Conservation (phyloP, 2,329 filamentous ascomycete genomes). For the Ophiostoma quercus region DNA sequence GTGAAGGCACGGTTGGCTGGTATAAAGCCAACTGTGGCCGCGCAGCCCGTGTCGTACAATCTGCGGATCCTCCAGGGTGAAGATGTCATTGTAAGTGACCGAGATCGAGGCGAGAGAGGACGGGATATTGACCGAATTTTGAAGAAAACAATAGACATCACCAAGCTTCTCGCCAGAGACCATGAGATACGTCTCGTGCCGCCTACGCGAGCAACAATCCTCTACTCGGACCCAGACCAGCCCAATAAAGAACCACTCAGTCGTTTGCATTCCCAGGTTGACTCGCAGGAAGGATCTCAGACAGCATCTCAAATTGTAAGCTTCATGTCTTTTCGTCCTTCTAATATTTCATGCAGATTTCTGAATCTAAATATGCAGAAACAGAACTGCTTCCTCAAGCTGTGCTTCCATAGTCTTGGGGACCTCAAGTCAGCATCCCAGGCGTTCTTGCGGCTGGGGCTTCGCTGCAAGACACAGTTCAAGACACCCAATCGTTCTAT, state of each 20-base stretch:
- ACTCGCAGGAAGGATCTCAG: slow-evolving; percentile 7
- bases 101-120: too few relatives aligned
- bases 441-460: slow-evolving; percentile 23
- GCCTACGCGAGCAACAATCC: slow-evolving; percentile 24
- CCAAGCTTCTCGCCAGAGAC: slow-evolving; percentile 14
- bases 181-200: slow-evolving; percentile 26
- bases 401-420: slow-evolving; percentile 27
- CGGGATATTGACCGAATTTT: background rate
- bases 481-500: slow-evolving; percentile 15
- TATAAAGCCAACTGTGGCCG: background rate
- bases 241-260: background rate
- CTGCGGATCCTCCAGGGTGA: slow-evolving; percentile 8
- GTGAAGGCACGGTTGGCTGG: background rate
- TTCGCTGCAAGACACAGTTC: slow-evolving; percentile 25
- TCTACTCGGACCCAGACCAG: slow-evolving; percentile 19
- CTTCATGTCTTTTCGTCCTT: too few relatives aligned
- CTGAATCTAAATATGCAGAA: background rate
- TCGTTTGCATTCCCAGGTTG: slow-evolving; percentile 7
- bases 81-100: slow-evolving; percentile 18
- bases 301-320: slow-evolving; percentile 16
- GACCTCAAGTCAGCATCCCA: slow-evolving; percentile 26
- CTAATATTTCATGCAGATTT: background rate
- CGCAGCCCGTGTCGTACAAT: background rate
- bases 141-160: slow-evolving; percentile 20
- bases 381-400: slow-evolving; percentile 23